Base-by-base conservation (phyloP, 352 stramenopile species). In the Halophytophthora batemanensis region DNA sequence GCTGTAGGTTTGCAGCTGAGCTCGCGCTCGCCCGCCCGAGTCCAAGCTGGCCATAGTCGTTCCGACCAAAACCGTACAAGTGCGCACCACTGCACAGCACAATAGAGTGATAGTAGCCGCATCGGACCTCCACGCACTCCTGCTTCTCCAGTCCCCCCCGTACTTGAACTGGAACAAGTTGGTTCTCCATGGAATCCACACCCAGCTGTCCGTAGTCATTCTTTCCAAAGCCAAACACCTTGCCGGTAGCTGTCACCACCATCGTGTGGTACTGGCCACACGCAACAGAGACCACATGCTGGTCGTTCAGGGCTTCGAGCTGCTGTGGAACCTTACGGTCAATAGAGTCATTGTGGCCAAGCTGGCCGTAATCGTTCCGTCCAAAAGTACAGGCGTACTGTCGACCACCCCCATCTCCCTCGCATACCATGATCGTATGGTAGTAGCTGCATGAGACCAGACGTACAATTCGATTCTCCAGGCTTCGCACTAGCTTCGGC, bases 161-260 rank as follows among this genome's bases (percentile, higher is more conserved):
- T 12, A 92, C 65, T 19, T 78, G 73, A 1, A 81, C 53, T 1
- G 81, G 83, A 29, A 75, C 42, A 0, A 86, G 25, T 44, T 93
- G 79, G 40, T 87, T 84, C 8, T 93, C 81, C 33, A 81, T 54
- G 0, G 64, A 64, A 0, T 97, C 86, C 1, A 96, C 25, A 1
- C 92, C 92, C 15, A 98, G 66, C 45, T 98, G 91, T 0, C 92
- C 91, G 39, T 97, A 97, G 49, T 98, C 92, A 56, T 98, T 98
- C 64, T 98, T 98, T 0, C 92, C 92, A 66, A 94, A 97, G 0
- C 75, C 79, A 18, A 88, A 91, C 5, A 93, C 56, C 21, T 75
- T 77, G 3, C 90, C 90, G 0, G 61, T 68, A 6, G 70, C 54
- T 6, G 79, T 92, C 1, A 86, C 78, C 0, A 93, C 77, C 45